A percentile compares a stretch with the other conserved stretches of the same genome.
Conservation (phyloP, 129 eudicot genomes). For the Solidago caesia region DNA sequence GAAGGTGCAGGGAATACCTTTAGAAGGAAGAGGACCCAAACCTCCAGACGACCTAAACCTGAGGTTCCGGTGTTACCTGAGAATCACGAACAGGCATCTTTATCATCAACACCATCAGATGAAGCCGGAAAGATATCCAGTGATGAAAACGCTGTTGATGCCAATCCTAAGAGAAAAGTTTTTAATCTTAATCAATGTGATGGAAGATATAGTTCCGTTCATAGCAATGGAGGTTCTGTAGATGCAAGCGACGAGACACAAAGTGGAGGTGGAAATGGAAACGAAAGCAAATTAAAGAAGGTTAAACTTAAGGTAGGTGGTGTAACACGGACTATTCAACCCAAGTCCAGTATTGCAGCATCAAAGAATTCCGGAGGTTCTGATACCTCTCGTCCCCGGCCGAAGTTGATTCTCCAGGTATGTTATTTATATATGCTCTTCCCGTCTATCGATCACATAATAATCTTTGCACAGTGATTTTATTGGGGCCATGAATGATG, state of each 20-base stretch:
- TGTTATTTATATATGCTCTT: conserved; percentile 6
- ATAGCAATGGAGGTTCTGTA: conserved; percentile 42
- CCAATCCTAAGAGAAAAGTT: conserved; percentile 69
- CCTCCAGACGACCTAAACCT: conserved; percentile 75
- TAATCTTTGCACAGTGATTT: conserved; percentile 1
- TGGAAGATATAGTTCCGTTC: conserved; percentile 33
- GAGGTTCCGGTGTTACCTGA: conserved; percentile 45
- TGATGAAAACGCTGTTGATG: conserved; percentile 57
- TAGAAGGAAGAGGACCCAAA: conserved; percentile 73
- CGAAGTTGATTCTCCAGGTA: conserved; percentile 58
- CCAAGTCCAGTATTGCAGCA: conserved; percentile 51
- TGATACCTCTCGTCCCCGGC: conserved; percentile 47
- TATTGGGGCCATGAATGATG: conserved; percentile 4
- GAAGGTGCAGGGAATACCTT: conserved; percentile 48
- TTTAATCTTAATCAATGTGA: conserved; percentile 81
- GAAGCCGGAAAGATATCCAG: conserved; percentile 69
- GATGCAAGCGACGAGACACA: conserved; percentile 37
- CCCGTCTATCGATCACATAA: neutral
- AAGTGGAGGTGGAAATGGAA: conserved; percentile 48
- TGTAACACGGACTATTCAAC: conserved; percentile 72
- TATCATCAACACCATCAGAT: conserved; percentile 60
- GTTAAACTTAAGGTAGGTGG: conserved; percentile 92
- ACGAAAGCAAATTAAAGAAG: conserved; percentile 60
- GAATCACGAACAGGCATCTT: conserved; percentile 45
- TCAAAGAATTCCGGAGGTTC: conserved; percentile 42